A percentile compares a stretch with the other conserved stretches of the same genome.
Conservation (phyloP, 2,329 filamentous ascomycete genomes). For the Fusarium humuli region DNA sequence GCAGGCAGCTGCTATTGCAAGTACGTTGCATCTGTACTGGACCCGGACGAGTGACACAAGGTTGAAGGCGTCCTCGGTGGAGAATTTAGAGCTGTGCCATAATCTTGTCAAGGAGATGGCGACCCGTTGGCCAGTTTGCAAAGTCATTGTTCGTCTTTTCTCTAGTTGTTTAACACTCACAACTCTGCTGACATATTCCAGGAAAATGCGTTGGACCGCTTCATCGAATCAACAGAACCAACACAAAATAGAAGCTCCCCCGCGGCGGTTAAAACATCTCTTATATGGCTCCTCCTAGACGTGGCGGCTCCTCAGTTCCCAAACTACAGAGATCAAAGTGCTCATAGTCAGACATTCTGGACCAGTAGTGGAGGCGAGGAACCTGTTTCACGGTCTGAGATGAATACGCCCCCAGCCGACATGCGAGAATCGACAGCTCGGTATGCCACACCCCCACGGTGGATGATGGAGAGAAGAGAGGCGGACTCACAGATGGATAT, state of each 20-base stretch:
- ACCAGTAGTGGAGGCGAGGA: not conserved
- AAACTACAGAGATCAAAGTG: not conserved
- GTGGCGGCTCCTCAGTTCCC: conserved; percentile 31
- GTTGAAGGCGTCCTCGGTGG: not conserved
- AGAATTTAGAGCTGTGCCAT: conserved; percentile 19
- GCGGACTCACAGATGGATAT: not conserved
- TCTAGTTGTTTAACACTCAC: no score
- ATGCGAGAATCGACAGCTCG: conserved; percentile 37
- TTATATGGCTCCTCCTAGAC: conserved; percentile 28
- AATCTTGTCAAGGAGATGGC: conserved; percentile 28
- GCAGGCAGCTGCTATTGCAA: conserved; percentile 28
- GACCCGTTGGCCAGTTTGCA: conserved; percentile 23
- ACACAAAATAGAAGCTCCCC: not conserved
- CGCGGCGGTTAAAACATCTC: conserved; percentile 5
- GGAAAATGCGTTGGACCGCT: conserved; percentile 7
- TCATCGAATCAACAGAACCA: conserved; percentile 8
- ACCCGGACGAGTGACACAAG: not conserved
- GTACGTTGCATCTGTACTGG: conserved; percentile 26
- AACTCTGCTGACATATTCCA: not conserved
- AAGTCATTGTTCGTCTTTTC: conserved; percentile 9
- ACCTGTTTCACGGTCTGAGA: not conserved
- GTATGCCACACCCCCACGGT: conserved; percentile 30
- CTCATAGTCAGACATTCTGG: not conserved
- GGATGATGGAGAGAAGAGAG: conserved; percentile 4
- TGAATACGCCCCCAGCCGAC: conserved; percentile 8